A percentile compares a stretch with the other conserved stretches of the same genome.
phyloP scores from a whole-genome alignment of 352 stramenopile species.

The Globisporangium heterothallicum region DNA sequence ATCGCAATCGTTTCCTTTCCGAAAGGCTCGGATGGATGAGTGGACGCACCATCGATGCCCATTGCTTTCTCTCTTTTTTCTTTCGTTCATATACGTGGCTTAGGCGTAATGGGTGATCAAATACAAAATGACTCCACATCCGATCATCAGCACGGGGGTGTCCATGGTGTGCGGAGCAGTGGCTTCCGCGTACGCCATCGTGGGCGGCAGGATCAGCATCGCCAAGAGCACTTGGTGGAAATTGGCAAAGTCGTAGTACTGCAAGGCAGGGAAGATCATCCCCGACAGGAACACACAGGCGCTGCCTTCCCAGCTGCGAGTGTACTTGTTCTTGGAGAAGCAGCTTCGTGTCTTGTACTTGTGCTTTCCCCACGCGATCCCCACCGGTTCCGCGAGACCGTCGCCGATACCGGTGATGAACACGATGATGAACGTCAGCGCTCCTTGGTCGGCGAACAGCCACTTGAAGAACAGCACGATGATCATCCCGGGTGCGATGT shows the following conservation, averaged over 20 bases:
- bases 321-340: constrained; percentile 81
- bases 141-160: constrained; percentile 74
- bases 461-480: constrained; percentile 82
- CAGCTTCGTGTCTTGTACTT: constrained; percentile 79
- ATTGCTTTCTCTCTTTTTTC: not conserved
- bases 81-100: too few relatives aligned
- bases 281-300: constrained; percentile 72
- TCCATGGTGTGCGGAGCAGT: constrained; percentile 79
- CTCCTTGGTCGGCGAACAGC: constrained; percentile 48
- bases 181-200: constrained; percentile 74
- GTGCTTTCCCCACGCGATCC: constrained; percentile 76
- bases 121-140: constrained; percentile 60
- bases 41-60: too few relatives aligned
- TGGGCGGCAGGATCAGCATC: constrained; percentile 66
- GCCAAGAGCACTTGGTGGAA: constrained; percentile 60
- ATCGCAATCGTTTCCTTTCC: too few relatives aligned
- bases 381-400: constrained; percentile 67
- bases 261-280: constrained; percentile 68
- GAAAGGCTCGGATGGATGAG: too few relatives aligned
- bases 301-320: constrained; percentile 67
- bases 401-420: constrained; percentile 80
- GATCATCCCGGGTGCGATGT: constrained; percentile 50
- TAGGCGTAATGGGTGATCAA: constrained; percentile 25
- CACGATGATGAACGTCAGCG: constrained; percentile 61
- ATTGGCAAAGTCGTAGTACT: constrained; percentile 73